Base-by-base conservation (phyloP, 2,329 filamentous ascomycete genomes). In the Paraconiothyrium brasiliense region DNA sequence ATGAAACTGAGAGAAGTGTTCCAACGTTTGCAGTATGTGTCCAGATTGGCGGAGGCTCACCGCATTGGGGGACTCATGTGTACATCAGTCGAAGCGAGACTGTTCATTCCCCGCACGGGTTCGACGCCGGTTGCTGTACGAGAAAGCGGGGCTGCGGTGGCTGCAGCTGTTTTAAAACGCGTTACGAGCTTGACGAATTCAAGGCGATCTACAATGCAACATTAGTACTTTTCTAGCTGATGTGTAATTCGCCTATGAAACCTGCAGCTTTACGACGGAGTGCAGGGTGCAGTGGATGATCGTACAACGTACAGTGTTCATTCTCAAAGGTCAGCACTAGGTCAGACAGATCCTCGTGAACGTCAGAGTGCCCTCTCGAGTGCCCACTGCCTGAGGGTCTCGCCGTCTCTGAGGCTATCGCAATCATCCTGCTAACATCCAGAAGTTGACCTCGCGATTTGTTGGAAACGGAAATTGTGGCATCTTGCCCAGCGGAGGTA, bases 131-230 rank as follows among this genome's bases (percentile, higher is more conserved):
- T 60, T 10, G 59, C 44, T 0, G 43, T 50, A 2, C 54, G 50
- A 4, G 46, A 39, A 2, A 62, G 20, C 16, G 62, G 54, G 20
- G 57, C 54, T 4, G 55, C 22, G 11, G 47, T 50, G 4, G 61
- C 52, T 3, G 61, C 57, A 2, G 62, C 54, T 5, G 35, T 30
- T 48, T 64, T 66, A 57, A 66, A 66, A 27, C 60, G 30, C 43
- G 63, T 61, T 32, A 67, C 47, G 16, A 67, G 22, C 4, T 62
- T 64, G n/a, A 64, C 47, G 46, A 67, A 67, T 20, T 64, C 65
- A 4, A 64, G 61, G n/a, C 65, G 61, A 46, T 65, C 64, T 54
- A 27, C 20, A 7, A 4, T 16, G 10, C 16, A 8, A 8, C 30
- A 30, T 27, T 11, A 32, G 46, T 27, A 13, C 7, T 4, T 6